Evolutionary conservation across 768 basidiomycete genomes (phyloP), one percentile per base, ranked within the genome.

Genomic region (Ramaria rubella): DNA sequence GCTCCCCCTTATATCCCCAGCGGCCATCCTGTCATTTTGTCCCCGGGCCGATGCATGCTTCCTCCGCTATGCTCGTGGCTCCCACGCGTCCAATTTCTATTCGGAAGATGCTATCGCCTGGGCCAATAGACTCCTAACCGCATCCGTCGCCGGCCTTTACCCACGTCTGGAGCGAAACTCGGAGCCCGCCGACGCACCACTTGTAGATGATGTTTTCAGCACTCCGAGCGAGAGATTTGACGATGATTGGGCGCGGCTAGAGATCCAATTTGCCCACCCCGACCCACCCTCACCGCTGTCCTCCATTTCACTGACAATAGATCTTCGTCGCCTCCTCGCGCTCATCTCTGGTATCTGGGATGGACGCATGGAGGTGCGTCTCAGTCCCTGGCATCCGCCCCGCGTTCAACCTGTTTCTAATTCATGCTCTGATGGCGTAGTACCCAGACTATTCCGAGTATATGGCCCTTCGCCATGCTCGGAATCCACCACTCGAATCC

Each of bases 291-390:
- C 9, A 11, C 11, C 23, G 23, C 17, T 9, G 11, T 11, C 24
- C 23, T 23, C 45, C n/a, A 11, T 14, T 23, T 11, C 21, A 21
- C 11, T 14, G 11, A 48, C 9, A 11, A n/a, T n/a, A n/a, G n/a
- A n/a, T n/a, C n/a, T n/a, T 36, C 21, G 8, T 36, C 12, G 23
- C 17, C 26, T 52, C 5, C 50, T 52, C 33, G 27, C 2, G 9
- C 6, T 21, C 15, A 24, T 40, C 8, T 33, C 50, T 4, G 50
- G 50, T 6, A 29, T 30, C 1, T 52, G 50, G 50, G 50, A 52
- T 8, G 50, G 50, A 27, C 50, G 50, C 17, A 34, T 52, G 36
- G 50, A 52, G 50, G 50, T 52, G 26, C 17, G 17, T 52, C n/a
- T 52, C 17, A 11, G 24, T 48, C 23, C 14, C 9, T 26, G 11